These are phyloP conservation scores for Carex littledalei DNA, from an alignment of 176 grass and related monocot species.

Conservation along the genomic window DNA sequence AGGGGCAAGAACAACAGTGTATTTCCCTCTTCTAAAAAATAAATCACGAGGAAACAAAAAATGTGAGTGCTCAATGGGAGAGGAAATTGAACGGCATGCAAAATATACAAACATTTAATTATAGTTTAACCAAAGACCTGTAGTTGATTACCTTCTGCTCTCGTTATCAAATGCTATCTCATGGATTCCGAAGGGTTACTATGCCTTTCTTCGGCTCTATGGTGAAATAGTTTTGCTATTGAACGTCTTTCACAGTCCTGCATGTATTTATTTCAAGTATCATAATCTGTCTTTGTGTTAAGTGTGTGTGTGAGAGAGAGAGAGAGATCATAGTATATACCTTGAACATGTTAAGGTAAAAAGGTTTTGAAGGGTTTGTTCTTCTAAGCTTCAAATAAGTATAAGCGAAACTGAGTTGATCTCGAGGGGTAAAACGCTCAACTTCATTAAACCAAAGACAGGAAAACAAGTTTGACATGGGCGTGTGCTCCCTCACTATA, in stretches of 20 bases:
- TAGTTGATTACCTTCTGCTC: background rate
- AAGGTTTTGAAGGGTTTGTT: slow-evolving; percentile 69
- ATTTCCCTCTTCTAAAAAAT: slow-evolving; percentile 14
- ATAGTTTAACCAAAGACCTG: background rate
- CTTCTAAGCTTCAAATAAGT: slow-evolving; percentile 95
- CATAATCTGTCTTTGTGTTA: background rate
- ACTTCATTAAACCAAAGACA: slow-evolving; percentile 99
- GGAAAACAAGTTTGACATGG: slow-evolving; percentile 96
- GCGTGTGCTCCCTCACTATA: slow-evolving; percentile 90
- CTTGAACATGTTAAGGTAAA: slow-evolving; percentile 96
- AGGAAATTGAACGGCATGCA: background rate
- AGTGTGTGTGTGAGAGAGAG: background rate
- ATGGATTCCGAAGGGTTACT: slow-evolving; percentile 31
- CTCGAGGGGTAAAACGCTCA: slow-evolving; percentile 87
- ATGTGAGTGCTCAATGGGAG: background rate
- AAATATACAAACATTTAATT: slow-evolving; percentile 5
- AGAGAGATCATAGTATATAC: slow-evolving; percentile 25
- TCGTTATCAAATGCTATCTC: slow-evolving; percentile 20
- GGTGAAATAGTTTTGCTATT: slow-evolving; percentile 97
- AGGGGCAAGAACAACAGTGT: background rate
- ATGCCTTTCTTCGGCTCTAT: slow-evolving; percentile 86
- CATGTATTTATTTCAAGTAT: slow-evolving; percentile 21
- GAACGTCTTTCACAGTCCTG: slow-evolving; percentile 96
- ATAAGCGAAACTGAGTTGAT: slow-evolving; percentile 98
- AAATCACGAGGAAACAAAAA: background rate